Base-by-base conservation (phyloP, 2,329 filamentous ascomycete species). In the Arthrobotrys sphaeroides region DNA sequence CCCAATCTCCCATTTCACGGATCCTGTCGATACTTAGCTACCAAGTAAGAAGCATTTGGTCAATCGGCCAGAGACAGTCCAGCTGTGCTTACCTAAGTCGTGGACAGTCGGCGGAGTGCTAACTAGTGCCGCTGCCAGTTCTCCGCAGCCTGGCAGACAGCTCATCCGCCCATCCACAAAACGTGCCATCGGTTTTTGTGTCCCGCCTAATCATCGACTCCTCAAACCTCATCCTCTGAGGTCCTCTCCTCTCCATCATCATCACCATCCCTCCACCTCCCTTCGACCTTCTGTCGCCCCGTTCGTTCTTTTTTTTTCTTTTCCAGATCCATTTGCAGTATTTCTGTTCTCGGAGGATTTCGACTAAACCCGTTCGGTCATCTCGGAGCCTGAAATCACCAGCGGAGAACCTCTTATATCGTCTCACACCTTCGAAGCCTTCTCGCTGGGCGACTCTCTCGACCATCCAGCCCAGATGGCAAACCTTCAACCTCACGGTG, bases 401-500 rank as follows among this genome's bases (percentile, higher is more conserved):
- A 43, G 22, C 13, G 9, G 51, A n/a, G 24, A 16, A 38, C 28
- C 47, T 13, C 22, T 55, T 51, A 45, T 38, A 51, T 61, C 20
- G 38, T 64, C 60, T 73, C 20, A 62, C 55, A 38, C 40, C 24
- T 40, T 31, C 69, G 18, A 33, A 53, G 47, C 6, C 33, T 53
- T 69, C 49, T 69, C 33, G 57, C 69, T 64, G 72, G 57, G 72
- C 47, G 57, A 33, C 31, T 62, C 47, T 55, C 62, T 65, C 53
- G 64, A 51, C 18, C 59, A 33, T 28, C 51, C 40, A 38, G 66
- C 66, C 53, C 66, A 61, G 47, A 75, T 75, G 72, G 45, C 72
- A 55, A 75, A 75, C 47, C 72, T 75, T 38, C 72, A 75, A 69
- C 72, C 72, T 59, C 72, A 67, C 38, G 67, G 67, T 33, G 26